Percentiles rank a stretch among this genome's conserved stretches.
phyloP scores from a whole-genome alignment of 2,329 filamentous ascomycete species.

The Colletotrichum abscissum region DNA sequence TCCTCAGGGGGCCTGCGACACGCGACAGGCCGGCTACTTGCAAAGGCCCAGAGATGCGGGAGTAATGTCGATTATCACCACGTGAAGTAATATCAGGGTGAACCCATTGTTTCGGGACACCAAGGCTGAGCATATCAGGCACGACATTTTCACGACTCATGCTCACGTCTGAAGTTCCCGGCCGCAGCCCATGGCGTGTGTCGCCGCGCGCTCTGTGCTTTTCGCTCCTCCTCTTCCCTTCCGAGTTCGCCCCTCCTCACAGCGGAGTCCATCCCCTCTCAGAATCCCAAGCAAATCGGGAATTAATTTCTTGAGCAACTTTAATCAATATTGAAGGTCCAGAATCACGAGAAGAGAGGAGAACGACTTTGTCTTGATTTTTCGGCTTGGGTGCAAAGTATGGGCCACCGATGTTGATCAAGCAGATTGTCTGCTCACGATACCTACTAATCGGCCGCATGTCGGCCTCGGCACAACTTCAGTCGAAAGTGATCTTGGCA shows the following conservation, averaged over 20 bases:
- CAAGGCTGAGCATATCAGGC: constrained; percentile 9
- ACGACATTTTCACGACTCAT: constrained; percentile 22
- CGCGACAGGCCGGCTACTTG: constrained; percentile 4
- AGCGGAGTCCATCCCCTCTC: constrained; percentile 3
- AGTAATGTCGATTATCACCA: neutral
- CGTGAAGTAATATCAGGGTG: neutral
- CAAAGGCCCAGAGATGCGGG: neutral
- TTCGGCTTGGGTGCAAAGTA: neutral
- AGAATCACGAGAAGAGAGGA: neutral
- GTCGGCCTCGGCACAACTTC: neutral
- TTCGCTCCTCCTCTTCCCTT: neutral
- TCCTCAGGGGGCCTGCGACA: neutral
- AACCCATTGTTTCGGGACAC: constrained; percentile 15
- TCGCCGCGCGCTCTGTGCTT: constrained; percentile 22
- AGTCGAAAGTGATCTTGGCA: neutral
- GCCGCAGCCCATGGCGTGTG: neutral
- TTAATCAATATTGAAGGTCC: constrained; percentile 5
- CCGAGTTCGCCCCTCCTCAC: constrained; percentile 17
- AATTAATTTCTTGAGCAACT: constrained; percentile 26
- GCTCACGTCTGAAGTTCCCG: neutral
- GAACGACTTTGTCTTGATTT: neutral
- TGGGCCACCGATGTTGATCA: neutral
- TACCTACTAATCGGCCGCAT: neutral
- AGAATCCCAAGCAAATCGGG: constrained; percentile 14
- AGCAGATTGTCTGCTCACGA: neutral